Evolutionary conservation across 2,329 filamentous ascomycete species (phyloP).

Genomic region (Botrytis aclada): DNA sequence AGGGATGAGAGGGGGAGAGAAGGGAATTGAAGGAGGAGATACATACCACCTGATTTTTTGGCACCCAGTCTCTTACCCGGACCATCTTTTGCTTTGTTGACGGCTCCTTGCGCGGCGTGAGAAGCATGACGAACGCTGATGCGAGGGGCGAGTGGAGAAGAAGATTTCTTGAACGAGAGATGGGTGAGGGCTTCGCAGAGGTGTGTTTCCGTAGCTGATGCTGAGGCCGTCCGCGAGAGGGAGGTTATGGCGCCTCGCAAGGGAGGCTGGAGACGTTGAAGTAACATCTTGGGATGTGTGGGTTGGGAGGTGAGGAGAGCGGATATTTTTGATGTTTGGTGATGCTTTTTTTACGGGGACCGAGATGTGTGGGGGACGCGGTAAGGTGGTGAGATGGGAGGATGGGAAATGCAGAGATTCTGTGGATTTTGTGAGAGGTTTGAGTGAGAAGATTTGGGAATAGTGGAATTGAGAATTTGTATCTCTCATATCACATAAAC

Average conservation of each 20-base stretch:
- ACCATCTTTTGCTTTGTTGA: slow-evolving; percentile 68
- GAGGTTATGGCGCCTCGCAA: slow-evolving; percentile 41
- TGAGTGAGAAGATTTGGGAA: not conserved
- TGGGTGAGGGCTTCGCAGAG: slow-evolving; percentile 35
- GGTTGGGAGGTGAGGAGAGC: not conserved
- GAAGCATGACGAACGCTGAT: slow-evolving; percentile 36
- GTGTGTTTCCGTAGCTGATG: slow-evolving; percentile 22
- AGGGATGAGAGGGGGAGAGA: not conserved
- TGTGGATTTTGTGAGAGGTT: not conserved
- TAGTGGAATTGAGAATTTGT: accelerated
- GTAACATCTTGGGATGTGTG: slow-evolving; percentile 39
- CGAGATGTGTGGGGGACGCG: not conserved
- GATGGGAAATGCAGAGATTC: not conserved
- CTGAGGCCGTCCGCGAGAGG: slow-evolving; percentile 27
- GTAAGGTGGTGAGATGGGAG: not conserved
- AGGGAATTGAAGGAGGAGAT: not conserved
- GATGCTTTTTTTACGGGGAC: slow-evolving; percentile 13
- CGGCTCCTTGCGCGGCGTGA: slow-evolving; percentile 61
- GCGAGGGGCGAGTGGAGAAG: slow-evolving; percentile 21
- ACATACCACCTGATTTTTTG: slow-evolving; percentile 82
- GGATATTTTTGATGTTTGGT: slow-evolving; percentile 14
- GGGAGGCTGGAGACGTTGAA: slow-evolving; percentile 46
- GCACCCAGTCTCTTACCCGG: slow-evolving; percentile 87
- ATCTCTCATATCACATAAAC: too few species aligned
- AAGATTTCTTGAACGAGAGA: slow-evolving; percentile 27